Evolutionary conservation across 768 basidiomycete species (phyloP).

Genomic region (Ramaria rubella): DNA sequence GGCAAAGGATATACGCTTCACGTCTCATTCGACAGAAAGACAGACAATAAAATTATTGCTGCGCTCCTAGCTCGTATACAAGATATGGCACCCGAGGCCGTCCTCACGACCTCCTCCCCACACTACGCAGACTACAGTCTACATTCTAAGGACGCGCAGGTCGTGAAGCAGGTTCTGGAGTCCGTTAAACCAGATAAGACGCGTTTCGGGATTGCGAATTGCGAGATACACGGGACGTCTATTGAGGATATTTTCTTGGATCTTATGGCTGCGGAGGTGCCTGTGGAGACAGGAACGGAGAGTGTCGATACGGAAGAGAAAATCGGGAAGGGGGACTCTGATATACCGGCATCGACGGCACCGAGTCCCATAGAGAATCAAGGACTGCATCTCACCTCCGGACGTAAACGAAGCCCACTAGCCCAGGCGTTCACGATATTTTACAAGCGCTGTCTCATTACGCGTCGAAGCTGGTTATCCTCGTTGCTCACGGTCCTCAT

Average conservation of each 20-base stretch:
- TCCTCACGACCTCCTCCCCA: conserved; percentile 37
- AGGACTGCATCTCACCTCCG: conserved; percentile 41
- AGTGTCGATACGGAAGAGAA: conserved; percentile 28
- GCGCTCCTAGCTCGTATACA: conserved; percentile 39
- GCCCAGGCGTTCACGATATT: conserved; percentile 68
- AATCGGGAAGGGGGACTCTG: conserved; percentile 5
- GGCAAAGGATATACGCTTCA: conserved; percentile 68
- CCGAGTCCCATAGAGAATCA: conserved; percentile 1
- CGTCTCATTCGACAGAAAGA: conserved; percentile 37
- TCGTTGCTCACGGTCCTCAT: conserved; percentile 42
- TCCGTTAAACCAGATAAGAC: conserved; percentile 42
- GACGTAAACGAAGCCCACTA: conserved; percentile 49
- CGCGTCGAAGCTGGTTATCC: conserved; percentile 63
- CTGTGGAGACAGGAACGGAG: conserved; percentile 6
- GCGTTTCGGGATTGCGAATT: conserved; percentile 38
- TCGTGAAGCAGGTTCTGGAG: conserved; percentile 51
- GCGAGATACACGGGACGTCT: conserved; percentile 64
- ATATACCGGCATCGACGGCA: neutral
- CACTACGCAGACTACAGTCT: conserved; percentile 48
- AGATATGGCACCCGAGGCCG: conserved; percentile 38
- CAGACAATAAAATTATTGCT: conserved; percentile 21
- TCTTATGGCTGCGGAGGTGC: conserved; percentile 41
- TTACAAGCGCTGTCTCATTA: conserved; percentile 59
- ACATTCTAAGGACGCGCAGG: conserved; percentile 47
- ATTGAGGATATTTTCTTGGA: conserved; percentile 80